Conservation (phyloP, 352 stramenopile species). For the Plasmopara viticola region DNA sequence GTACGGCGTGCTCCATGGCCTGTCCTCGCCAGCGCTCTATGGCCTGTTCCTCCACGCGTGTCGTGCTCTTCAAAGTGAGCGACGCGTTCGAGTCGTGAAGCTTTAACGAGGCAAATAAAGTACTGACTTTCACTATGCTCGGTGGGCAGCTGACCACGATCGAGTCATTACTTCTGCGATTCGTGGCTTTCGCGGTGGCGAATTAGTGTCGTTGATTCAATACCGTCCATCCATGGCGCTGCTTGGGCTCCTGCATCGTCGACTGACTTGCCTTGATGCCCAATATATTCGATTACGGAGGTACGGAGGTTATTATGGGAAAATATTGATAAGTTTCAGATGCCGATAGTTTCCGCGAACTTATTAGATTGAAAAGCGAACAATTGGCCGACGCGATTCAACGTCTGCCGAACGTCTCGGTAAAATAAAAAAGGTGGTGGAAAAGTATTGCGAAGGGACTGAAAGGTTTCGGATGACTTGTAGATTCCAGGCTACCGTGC, state of each 20-base stretch:
- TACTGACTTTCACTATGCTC: no score
- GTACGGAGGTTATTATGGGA: slow-evolving; percentile 19
- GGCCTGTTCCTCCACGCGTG: slow-evolving; percentile 69
- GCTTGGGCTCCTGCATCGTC: slow-evolving; percentile 59
- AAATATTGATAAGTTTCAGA: not conserved
- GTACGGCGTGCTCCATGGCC: slow-evolving; percentile 61
- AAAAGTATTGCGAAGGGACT: no score
- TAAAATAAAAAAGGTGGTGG: slow-evolving; percentile 10
- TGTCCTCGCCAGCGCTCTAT: slow-evolving; percentile 66
- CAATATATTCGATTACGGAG: slow-evolving; percentile 65
- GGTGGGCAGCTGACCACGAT: slow-evolving; percentile 50
- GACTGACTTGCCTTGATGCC: slow-evolving; percentile 63
- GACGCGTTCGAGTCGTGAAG: no score
- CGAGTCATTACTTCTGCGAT: slow-evolving; percentile 80
- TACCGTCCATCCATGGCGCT: slow-evolving; percentile 72
- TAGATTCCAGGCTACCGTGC: slow-evolving; percentile 57
- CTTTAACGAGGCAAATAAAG: no score
- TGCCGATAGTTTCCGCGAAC: not conserved
- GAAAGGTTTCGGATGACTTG: not conserved
- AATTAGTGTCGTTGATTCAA: slow-evolving; percentile 72
- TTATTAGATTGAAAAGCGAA: slow-evolving; percentile 57
- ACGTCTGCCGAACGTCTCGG: slow-evolving; percentile 49
- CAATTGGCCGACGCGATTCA: slow-evolving; percentile 45
- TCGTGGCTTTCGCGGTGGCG: slow-evolving; percentile 69
- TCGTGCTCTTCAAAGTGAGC: slow-evolving; percentile 42